Evolutionary conservation across 2,329 filamentous ascomycete species (phyloP).

Genomic region (Diaporthe amygdali): DNA sequence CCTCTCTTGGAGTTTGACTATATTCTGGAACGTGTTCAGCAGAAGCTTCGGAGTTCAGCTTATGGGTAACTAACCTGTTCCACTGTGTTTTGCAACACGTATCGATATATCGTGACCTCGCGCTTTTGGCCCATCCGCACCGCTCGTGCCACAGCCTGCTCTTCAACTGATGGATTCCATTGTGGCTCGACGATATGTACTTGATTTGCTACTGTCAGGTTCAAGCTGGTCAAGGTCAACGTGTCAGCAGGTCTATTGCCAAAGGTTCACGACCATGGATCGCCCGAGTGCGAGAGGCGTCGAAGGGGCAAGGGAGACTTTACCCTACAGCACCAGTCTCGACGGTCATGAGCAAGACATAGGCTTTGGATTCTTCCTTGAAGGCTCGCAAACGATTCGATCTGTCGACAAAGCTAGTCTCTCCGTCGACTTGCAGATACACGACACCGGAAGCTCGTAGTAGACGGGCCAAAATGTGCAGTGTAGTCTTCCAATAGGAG

Average conservation of each 20-base stretch:
- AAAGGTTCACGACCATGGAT: neutral
- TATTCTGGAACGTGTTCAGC: neutral
- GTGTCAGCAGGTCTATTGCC: neutral
- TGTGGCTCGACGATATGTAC: constrained; percentile 59
- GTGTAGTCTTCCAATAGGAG: constrained; percentile 50
- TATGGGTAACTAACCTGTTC: constrained; percentile 44
- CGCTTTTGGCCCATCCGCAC: constrained; percentile 51
- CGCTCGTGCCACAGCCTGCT: constrained; percentile 55
- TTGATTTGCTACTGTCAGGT: constrained; percentile 51
- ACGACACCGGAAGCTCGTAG: constrained; percentile 34
- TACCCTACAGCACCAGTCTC: constrained; percentile 58
- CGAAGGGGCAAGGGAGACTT: neutral
- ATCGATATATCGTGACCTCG: constrained; percentile 49
- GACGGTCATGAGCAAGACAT: constrained; percentile 58
- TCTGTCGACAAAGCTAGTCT: constrained; percentile 40
- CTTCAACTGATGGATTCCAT: constrained; percentile 59
- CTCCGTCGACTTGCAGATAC: constrained; percentile 50
- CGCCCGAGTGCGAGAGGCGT: neutral
- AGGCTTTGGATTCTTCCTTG: constrained; percentile 27
- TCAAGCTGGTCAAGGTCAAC: constrained; percentile 39
- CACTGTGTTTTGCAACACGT: constrained; percentile 46
- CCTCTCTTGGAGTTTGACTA: neutral
- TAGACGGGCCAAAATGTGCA: constrained; percentile 41
- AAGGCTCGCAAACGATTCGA: constrained; percentile 46
- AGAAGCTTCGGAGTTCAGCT: no score